These are phyloP conservation scores for Ophioceras dolichostomum DNA, from an alignment of 2,329 filamentous ascomycete species.

Conservation along the genomic window DNA sequence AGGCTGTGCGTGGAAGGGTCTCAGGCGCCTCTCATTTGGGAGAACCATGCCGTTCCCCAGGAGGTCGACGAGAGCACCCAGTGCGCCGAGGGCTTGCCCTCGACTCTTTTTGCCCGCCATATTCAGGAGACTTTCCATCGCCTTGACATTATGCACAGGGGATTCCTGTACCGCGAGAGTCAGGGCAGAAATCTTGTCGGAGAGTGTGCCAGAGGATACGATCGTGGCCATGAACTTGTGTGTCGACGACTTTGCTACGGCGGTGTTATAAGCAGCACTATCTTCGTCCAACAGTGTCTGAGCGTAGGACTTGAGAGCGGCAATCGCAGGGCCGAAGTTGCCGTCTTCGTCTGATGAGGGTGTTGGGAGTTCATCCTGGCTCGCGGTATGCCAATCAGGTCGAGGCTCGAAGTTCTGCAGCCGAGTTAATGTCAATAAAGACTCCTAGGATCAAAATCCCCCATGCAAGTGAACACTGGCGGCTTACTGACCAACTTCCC, in stretches of 20 bases:
- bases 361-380: conserved; percentile 27
- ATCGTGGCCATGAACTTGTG: conserved; percentile 96
- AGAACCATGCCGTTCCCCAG: conserved; percentile 80
- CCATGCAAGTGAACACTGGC: conserved; percentile 3
- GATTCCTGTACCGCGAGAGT: conserved; percentile 94
- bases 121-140: conserved; percentile 70
- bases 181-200: conserved; percentile 90
- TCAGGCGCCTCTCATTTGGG: conserved; percentile 69
- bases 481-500: conserved; percentile 28
- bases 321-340: conserved; percentile 29
- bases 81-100: conserved; percentile 82
- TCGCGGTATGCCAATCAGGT: conserved; percentile 42
- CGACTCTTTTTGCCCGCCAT: conserved; percentile 90
- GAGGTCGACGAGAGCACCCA: conserved; percentile 87
- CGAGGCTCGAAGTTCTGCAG: conserved; percentile 44
- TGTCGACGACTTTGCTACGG: conserved; percentile 69
- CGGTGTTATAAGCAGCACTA: conserved; percentile 59
- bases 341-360: conserved; percentile 31
- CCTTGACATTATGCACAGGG: conserved; percentile 81
- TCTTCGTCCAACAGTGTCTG: conserved; percentile 66
- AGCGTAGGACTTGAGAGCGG: conserved; percentile 55
- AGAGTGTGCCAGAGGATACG: conserved; percentile 90
- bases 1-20: conserved; percentile 68
- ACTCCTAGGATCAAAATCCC: background rate
- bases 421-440: no score